Evolutionary conservation across 331 rosid genomes (phyloP).

Genomic region (Rhamnella rubrinervis): DNA sequence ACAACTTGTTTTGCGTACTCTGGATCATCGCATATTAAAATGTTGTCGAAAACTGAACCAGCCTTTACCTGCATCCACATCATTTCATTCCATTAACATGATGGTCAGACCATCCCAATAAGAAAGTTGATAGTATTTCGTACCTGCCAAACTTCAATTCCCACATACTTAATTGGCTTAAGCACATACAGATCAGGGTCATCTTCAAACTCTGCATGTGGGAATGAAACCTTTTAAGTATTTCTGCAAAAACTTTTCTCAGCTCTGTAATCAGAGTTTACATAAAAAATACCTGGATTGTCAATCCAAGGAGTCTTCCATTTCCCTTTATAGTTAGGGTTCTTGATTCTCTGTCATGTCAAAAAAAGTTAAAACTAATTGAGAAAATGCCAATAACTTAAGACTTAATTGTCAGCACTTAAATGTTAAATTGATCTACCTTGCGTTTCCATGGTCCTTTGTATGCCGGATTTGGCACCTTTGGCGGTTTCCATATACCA

Average conservation of each 20-base stretch:
- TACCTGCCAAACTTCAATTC: constrained; percentile 93
- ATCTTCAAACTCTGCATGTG: constrained; percentile 69
- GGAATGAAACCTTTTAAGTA: constrained; percentile 4
- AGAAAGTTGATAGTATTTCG: constrained; percentile 21
- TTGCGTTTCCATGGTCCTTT: constrained; percentile 82
- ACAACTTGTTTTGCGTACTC: constrained; percentile 79
- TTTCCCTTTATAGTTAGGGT: constrained; percentile 85
- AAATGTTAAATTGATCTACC: constrained; percentile 41
- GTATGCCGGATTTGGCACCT: constrained; percentile 77
- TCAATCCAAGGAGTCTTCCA: constrained; percentile 85
- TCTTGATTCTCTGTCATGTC: constrained; percentile 69
- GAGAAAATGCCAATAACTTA: constrained; percentile 21
- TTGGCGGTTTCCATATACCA: constrained; percentile 72
- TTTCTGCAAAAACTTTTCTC: neutral
- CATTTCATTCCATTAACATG: constrained; percentile 19
- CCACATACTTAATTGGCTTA: constrained; percentile 79
- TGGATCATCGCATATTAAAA: constrained; percentile 80
- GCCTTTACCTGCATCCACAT: constrained; percentile 66
- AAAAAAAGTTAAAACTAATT: constrained; percentile 26
- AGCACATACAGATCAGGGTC: constrained; percentile 86
- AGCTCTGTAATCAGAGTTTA: neutral
- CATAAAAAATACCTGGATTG: constrained; percentile 58
- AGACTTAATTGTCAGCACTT: constrained; percentile 12
- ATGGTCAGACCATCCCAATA: constrained; percentile 12
- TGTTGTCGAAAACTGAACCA: constrained; percentile 79